Conservation (phyloP, 1,139 yeast genomes). For the Petasospora fabianii region DNA sequence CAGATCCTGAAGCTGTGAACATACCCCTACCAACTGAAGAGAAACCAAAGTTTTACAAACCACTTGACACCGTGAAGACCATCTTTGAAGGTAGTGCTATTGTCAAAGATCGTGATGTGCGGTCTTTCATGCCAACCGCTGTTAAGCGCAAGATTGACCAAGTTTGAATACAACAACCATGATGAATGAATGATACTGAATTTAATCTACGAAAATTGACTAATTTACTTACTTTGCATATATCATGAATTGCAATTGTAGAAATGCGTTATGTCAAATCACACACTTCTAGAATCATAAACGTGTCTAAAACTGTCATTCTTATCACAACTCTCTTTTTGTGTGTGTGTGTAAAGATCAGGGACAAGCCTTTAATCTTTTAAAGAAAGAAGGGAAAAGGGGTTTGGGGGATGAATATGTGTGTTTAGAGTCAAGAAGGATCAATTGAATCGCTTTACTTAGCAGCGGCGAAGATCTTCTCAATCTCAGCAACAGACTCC, state of each 20-base stretch:
- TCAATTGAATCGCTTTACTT: conserved; percentile 14
- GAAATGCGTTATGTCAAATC: conserved; percentile 10
- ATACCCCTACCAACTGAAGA: conserved; percentile 28
- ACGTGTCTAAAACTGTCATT: conserved; percentile 6
- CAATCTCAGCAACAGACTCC: conserved; percentile 90
- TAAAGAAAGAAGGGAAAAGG: neutral
- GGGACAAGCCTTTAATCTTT: too few species aligned
- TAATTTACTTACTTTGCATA: too few species aligned
- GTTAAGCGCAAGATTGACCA: conserved; percentile 17
- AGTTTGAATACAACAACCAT: neutral
- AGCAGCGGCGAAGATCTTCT: conserved; percentile 60
- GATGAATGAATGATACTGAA: neutral
- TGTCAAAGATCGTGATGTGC: neutral
- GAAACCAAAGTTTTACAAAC: conserved; percentile 32
- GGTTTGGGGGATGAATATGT: conserved; percentile 2
- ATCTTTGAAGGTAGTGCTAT: conserved; percentile 13
- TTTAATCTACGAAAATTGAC: too few species aligned
- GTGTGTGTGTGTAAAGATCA: neutral
- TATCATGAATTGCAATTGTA: conserved; percentile 11
- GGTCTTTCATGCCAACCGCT: conserved; percentile 17
- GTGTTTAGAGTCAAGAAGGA: neutral
- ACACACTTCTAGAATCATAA: conserved; percentile 10
- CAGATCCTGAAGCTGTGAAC: conserved; percentile 4
- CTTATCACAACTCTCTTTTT: neutral
- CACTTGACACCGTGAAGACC: conserved; percentile 12